phyloP scores from a whole-genome alignment of 768 basidiomycete species.

The Scleroderma bovista region DNA sequence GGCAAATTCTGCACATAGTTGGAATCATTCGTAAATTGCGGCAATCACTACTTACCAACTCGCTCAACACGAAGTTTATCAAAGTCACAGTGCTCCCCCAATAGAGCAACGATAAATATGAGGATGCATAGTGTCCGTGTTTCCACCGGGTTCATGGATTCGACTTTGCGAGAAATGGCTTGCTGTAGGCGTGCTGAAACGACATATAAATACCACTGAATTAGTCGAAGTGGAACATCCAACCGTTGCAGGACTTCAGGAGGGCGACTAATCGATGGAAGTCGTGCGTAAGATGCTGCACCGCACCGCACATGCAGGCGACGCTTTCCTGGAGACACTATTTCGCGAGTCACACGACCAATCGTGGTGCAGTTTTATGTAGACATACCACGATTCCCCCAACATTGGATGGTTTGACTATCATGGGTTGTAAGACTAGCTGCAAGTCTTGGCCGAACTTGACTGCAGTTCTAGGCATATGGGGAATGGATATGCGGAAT shows the following conservation, averaged over 20 bases:
- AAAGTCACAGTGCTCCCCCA: constrained; percentile 87
- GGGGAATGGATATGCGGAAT: constrained; percentile 77
- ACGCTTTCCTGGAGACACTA: constrained; percentile 89
- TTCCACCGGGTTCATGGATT: constrained; percentile 44
- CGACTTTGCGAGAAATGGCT: constrained; percentile 38
- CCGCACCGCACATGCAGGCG: constrained; percentile 85
- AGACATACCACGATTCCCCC: constrained; percentile 59
- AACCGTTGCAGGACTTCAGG: constrained; percentile 82
- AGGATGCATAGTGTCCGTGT: constrained; percentile 58
- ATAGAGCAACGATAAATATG: constrained; percentile 77
- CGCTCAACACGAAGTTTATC: constrained; percentile 65
- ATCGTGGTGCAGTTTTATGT: not conserved
- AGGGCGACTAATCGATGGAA: constrained; percentile 72
- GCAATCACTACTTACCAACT: constrained; percentile 39
- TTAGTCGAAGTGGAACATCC: not conserved
- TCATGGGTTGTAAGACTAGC: constrained; percentile 79
- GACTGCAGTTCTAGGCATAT: constrained; percentile 83
- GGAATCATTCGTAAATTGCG: not conserved
- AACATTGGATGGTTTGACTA: constrained; percentile 71
- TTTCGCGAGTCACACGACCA: not conserved
- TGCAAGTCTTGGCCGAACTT: constrained; percentile 90
- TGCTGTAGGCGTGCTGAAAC: constrained; percentile 58
- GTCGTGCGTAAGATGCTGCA: constrained; percentile 83
- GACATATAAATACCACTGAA: constrained; percentile 3
- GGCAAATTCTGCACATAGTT: constrained; percentile 40